phyloP scores from a whole-genome alignment of 305 asterid genomes.

The Petunia hybrid region DNA sequence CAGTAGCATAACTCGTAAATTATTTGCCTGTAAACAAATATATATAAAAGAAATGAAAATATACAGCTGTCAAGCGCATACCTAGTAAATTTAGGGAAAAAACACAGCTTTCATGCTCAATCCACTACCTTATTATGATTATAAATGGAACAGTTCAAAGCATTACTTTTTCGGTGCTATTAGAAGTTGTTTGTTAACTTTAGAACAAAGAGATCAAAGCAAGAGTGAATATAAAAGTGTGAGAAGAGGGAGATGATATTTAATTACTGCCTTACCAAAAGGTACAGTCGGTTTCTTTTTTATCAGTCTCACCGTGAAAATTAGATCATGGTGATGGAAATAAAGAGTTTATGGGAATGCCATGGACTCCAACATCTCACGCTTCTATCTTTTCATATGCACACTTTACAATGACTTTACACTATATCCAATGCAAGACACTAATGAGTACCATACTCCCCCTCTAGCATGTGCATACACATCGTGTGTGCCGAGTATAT shows the following conservation, averaged over 20 bases:
- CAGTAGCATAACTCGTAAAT: slow-evolving; percentile 92
- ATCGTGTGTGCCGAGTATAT: no score
- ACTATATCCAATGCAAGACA: no score
- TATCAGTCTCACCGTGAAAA: no score
- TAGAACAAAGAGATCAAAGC: slow-evolving; percentile 13
- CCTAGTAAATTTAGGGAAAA: slow-evolving; percentile 24
- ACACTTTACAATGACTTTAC: no score
- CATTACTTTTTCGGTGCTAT: neutral
- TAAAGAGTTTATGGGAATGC: no score
- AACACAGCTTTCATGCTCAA: slow-evolving; percentile 21
- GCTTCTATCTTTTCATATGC: no score
- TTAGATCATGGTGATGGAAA: no score
- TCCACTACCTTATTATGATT: neutral
- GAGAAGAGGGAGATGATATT: neutral
- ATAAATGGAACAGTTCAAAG: neutral
- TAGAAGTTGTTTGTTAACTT: neutral
- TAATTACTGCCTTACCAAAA: neutral
- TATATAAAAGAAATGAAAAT: slow-evolving; percentile 29
- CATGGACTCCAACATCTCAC: no score
- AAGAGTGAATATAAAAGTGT: slow-evolving; percentile 7
- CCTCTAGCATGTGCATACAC: no score
- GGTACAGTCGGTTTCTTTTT: no score
- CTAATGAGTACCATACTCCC: no score
- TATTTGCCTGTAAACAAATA: slow-evolving; percentile 72
- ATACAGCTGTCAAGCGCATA: neutral